These are phyloP conservation scores for Macrophomina pseudophaseolina DNA, from an alignment of 2,329 filamentous ascomycete genomes.

Conservation along the genomic window DNA sequence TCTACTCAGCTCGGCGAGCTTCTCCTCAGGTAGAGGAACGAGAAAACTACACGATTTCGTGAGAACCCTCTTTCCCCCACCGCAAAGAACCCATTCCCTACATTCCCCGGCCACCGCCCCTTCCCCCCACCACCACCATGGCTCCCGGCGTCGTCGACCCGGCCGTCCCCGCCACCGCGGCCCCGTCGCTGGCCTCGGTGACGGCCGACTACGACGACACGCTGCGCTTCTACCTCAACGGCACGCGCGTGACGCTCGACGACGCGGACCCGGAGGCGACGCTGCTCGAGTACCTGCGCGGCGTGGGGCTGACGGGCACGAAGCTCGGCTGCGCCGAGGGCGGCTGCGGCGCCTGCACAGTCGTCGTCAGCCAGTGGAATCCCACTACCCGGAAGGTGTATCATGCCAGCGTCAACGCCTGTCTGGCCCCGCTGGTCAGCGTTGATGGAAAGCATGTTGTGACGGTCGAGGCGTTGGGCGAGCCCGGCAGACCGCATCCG, in stretches of 20 bases:
- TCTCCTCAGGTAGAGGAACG: not conserved
- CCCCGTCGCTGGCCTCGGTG: constrained; percentile 61
- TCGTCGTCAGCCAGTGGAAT: constrained; percentile 89
- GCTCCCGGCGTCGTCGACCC: constrained; percentile 61
- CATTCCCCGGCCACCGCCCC: not conserved
- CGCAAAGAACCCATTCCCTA: not conserved
- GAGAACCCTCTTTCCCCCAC: not conserved
- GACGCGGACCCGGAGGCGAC: constrained; percentile 90
- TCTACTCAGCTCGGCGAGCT: not conserved
- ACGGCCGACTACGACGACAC: constrained; percentile 85
- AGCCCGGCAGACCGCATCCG: constrained; percentile 83
- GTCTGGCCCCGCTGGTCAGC: constrained; percentile 87
- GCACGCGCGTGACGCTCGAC: constrained; percentile 84
- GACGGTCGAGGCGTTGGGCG: constrained; percentile 94
- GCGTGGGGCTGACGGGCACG: constrained; percentile 91
- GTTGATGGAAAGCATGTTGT: constrained; percentile 98
- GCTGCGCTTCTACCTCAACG: constrained; percentile 91
- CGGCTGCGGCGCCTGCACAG: constrained; percentile 94
- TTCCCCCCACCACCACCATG: constrained; percentile 49
- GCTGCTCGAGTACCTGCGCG: constrained; percentile 88
- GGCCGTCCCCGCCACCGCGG: constrained; percentile 52
- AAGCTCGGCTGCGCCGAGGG: constrained; percentile 97
- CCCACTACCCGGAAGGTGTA: constrained; percentile 92
- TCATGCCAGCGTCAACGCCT: constrained; percentile 96
- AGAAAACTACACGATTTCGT: not conserved